Base-by-base conservation (phyloP, 2,329 filamentous ascomycete species). In the Tolypocladium sp. region DNA sequence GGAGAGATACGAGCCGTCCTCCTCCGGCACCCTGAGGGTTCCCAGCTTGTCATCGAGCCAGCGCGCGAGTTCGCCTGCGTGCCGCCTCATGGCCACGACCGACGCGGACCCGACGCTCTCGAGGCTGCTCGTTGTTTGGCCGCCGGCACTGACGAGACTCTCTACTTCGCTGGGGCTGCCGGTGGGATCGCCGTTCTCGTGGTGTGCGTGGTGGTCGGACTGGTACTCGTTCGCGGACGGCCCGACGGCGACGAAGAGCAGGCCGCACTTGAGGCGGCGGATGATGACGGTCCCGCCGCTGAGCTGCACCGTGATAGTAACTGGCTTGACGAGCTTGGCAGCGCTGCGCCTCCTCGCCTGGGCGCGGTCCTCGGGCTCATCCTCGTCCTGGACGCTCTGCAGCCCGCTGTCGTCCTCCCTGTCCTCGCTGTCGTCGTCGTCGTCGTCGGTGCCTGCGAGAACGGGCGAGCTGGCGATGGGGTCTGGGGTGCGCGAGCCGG, bases 41-140 rank as follows among this genome's bases (percentile, higher is more conserved):
- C 80, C 80, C 7, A 88, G 74, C 71, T 81, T 81, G n/a, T 81
- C 80, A 62, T 88, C 84, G 63, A 88, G 69, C 78, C 81, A 84
- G 58, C 76, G 73, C 30, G 81, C 82, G 58, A 87, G 73, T 63
- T 86, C 83, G 63, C 84, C 81, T 4, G 83, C 81, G 59, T 84
- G 81, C 59, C 79, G 76, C 60, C 83, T 76, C 69, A 83, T 78
- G 10, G 76, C 74, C 56, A 81, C 76, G 25, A 83, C 78, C 27
- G 76, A 79, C 2, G 76, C 76, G 2, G 78, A 72, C 4, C 73
- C 68, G n/a, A 68, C 68, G 60, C 73, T 74, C 35, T 73, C 70
- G 44, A 68, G 70, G 60, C 71, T 77, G 38, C 73, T 72, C 38
- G 73, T 76, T n/a, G 78, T 79, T 41, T 75, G 74, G 1, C 71